Evolutionary conservation across 768 basidiomycete genomes (phyloP).

Genomic region (Cystobasidium ongulense): DNA sequence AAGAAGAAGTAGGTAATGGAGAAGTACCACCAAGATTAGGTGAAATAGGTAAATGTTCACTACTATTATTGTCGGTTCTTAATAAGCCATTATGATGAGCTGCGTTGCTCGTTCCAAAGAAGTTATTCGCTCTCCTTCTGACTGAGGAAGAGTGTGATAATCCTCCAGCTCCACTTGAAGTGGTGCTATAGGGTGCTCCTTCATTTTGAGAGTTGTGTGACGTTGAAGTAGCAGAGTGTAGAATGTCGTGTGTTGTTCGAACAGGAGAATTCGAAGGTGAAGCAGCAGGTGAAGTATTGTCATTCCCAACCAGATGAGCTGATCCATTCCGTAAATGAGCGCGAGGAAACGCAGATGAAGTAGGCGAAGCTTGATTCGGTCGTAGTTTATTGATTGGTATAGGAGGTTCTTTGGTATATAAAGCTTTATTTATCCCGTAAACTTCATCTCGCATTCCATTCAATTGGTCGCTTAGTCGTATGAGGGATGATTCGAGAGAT

Average conservation of each 20-base stretch:
- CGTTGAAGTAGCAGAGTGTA: neutral
- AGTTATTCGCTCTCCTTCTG: neutral
- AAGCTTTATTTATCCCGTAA: conserved; percentile 27
- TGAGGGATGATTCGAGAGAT: conserved; percentile 69
- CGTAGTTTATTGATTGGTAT: neutral
- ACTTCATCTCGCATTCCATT: conserved; percentile 37
- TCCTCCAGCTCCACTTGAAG: neutral
- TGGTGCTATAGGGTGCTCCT: neutral
- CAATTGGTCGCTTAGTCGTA: conserved; percentile 58
- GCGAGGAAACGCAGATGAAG: conserved; percentile 32
- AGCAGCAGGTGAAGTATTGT: conserved; percentile 1
- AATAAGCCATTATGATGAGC: neutral
- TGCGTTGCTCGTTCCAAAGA: neutral
- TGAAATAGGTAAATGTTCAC: neutral
- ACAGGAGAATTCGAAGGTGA: conserved; percentile 10
- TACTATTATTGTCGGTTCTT: neutral
- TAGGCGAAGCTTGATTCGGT: conserved; percentile 31
- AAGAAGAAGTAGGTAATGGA: neutral
- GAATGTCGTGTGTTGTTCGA: neutral
- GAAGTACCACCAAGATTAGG: conserved; percentile 31
- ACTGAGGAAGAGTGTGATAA: neutral
- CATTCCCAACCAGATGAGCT: neutral
- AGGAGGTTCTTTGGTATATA: conserved; percentile 33
- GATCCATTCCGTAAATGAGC: conserved; percentile 26
- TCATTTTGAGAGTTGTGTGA: neutral